Conservation (phyloP, 768 basidiomycete genomes). For the Amanita pallidorosea region DNA sequence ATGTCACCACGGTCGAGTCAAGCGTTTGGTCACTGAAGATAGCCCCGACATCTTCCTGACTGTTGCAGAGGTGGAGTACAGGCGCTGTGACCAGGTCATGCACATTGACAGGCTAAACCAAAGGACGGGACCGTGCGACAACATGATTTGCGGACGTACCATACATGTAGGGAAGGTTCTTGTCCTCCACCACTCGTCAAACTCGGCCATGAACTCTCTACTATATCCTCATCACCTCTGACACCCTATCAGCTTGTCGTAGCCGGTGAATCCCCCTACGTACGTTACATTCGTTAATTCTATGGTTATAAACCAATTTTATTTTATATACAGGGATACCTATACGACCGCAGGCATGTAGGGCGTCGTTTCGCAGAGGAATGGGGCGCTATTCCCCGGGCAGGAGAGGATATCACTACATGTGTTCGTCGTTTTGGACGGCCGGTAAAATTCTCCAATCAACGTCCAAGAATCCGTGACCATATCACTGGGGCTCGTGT, state of each 20-base stretch:
- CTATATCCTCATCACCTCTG: constrained; percentile 65
- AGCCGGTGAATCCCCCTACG: constrained; percentile 70
- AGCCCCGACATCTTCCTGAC: constrained; percentile 70
- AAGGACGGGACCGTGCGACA: constrained; percentile 85
- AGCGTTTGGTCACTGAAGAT: constrained; percentile 71
- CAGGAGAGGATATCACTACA: constrained; percentile 43
- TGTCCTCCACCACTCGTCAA: constrained; percentile 70
- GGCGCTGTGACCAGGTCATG: background rate
- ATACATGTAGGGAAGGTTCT: constrained; percentile 42
- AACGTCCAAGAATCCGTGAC: constrained; percentile 29
- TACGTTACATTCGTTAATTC: constrained; percentile 23
- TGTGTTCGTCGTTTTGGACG: constrained; percentile 79
- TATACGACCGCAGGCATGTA: constrained; percentile 74
- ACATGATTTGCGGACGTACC: constrained; percentile 68
- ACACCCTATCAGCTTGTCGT: constrained; percentile 81
- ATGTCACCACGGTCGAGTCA: constrained; percentile 67
- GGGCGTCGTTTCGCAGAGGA: constrained; percentile 50
- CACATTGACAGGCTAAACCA: background rate
- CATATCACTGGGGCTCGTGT: constrained; percentile 74
- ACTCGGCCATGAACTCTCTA: constrained; percentile 55
- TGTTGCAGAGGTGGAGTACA: constrained; percentile 54
- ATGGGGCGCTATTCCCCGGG: constrained; percentile 51
- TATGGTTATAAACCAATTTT: background rate
- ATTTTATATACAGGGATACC: constrained; percentile 44
- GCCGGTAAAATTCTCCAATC: constrained; percentile 11